Conservation (phyloP, 2,329 filamentous ascomycete species). For the Didymella exigua region DNA sequence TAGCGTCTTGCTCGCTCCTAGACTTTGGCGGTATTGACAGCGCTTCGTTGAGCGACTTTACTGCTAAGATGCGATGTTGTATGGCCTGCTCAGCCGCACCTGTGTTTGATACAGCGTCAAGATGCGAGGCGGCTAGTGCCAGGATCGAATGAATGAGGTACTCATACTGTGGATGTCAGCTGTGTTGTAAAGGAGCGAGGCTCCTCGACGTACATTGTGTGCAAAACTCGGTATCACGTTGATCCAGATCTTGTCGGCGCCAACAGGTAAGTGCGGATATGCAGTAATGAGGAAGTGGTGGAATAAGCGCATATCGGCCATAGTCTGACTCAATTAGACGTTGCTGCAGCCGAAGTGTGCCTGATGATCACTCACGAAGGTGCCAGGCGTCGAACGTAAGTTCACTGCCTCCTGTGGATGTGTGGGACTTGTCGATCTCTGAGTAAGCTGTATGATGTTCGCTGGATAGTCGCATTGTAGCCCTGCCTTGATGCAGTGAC, state of each 20-base stretch:
- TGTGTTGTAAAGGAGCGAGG: not conserved
- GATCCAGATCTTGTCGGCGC: conserved; percentile 70
- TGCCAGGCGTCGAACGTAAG: conserved; percentile 40
- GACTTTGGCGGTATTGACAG: conserved; percentile 43
- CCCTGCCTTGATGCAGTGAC: conserved; percentile 67
- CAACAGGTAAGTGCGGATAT: conserved; percentile 68
- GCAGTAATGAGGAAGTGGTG: conserved; percentile 68
- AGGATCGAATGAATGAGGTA: conserved; percentile 75
- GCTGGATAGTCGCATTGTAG: conserved; percentile 68
- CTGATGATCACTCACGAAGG: conserved; percentile 37
- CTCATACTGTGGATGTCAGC: conserved; percentile 57
- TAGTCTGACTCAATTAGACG: conserved; percentile 33
- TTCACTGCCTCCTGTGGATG: conserved; percentile 36
- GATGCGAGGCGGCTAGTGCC: conserved; percentile 69
- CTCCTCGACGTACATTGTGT: conserved; percentile 59
- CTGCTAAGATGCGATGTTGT: conserved; percentile 68
- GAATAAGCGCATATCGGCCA: conserved; percentile 70
- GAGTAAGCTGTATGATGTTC: conserved; percentile 42
- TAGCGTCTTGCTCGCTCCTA: conserved; percentile 43
- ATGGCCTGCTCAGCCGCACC: conserved; percentile 64
- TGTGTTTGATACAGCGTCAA: conserved; percentile 57
- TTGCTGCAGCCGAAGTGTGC: conserved; percentile 4
- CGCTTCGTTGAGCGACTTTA: conserved; percentile 54
- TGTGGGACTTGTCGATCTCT: conserved; percentile 27
- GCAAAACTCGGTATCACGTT: conserved; percentile 70